Base-by-base conservation (phyloP, 305 asterid genomes). In the Plantago lanceolata region DNA sequence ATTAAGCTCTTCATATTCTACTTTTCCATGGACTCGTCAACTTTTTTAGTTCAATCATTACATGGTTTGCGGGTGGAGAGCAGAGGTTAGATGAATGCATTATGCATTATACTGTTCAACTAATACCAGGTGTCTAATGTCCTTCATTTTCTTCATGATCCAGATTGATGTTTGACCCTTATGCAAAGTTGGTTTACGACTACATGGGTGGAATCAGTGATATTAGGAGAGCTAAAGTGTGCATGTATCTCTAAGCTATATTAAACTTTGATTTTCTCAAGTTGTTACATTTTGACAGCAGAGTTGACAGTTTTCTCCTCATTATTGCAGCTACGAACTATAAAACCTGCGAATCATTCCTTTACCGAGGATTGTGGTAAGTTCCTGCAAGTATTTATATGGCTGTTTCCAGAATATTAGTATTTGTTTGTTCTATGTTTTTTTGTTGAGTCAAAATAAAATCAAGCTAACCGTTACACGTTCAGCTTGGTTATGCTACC, bases 111-210 rank as follows among this genome's bases (percentile, higher is more conserved):
- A 20, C n/a, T 14, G 18, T 66, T 56, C 40, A 44, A 66, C 37
- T 31, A 72, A 56, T 29, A 54, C 18, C 58, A 29, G 67, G 62
- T 66, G 26, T 68, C 78, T 68, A 75, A 64, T 62, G 58, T 59
- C 20, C 17, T 63, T 44, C 45, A 51, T 53, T 49, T 71, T 68
- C 59, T 20, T 47, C 59, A 50, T 18, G 52, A 33, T 68, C 63
- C 96, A 90, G 97, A 69, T 84, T 90, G 88, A 77, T 88, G 88
- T 84, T 85, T 71, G 97, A 90, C 76, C 96, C 97, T 57, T 90
- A 78, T 19, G 82, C 81, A 40, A 86, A 84, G 80, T 59, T 88
- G 82, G 85, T 90, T 54, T 90, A 90, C 53, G 97, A 88, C 83
- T 88, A 88, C 85, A 73, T 77, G 47, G 95, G 89, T 66, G 97